Conservation (phyloP, 202 grass and related monocot genomes). For the Dendrocalamus latiflorus region DNA sequence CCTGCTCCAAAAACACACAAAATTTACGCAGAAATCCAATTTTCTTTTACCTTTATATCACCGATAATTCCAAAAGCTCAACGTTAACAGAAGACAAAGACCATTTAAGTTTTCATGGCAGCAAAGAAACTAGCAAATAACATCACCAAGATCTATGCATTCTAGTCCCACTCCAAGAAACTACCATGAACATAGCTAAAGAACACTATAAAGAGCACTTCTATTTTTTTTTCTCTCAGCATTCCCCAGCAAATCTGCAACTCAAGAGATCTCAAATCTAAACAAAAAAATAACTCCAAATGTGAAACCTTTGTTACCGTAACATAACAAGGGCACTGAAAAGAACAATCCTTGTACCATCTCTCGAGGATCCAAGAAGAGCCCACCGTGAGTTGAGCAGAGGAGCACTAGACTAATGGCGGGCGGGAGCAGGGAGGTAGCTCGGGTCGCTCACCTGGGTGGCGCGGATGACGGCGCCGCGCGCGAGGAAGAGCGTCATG, state of each 20-base stretch:
- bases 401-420: background rate
- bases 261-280: background rate
- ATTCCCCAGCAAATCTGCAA: background rate
- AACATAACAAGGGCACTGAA: background rate
- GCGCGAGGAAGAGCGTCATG: constrained; percentile 86
- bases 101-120: background rate
- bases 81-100: background rate
- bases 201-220: background rate
- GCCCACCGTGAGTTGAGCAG: background rate
- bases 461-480: constrained; percentile 66
- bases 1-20: constrained; percentile 40
- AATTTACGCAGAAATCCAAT: background rate
- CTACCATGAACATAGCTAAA: background rate
- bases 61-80: background rate
- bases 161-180: background rate
- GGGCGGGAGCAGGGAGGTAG: background rate
- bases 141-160: background rate
- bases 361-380: background rate
- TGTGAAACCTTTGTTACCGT: background rate
- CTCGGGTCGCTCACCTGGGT: constrained; percentile 43
- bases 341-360: background rate
- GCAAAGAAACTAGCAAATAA: background rate
- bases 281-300: background rate
- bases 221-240: too few species aligned
- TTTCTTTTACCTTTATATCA: background rate